A percentile compares a stretch with the other conserved stretches of the same genome.
These are phyloP conservation scores for Adansonia digitata DNA, from an alignment of 345 rosid genomes.

Conservation along the genomic window DNA sequence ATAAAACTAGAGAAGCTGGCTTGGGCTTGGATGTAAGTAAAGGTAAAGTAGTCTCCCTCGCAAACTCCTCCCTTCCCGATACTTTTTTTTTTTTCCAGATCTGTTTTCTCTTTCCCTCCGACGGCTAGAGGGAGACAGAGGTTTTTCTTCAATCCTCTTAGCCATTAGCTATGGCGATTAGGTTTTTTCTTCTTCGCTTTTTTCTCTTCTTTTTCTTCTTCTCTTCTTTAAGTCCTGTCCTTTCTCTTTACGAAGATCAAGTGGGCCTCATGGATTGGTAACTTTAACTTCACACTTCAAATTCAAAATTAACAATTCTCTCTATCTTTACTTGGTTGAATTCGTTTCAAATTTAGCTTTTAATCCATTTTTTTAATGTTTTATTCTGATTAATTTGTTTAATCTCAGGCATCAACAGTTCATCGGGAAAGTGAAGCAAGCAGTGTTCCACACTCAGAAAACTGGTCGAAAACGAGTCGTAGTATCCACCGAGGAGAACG, in stretches of 20 bases:
- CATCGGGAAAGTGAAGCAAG: slow-evolving; percentile 92
- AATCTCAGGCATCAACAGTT: slow-evolving; percentile 70
- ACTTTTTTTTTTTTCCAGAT: slow-evolving; percentile 1
- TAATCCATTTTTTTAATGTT: background rate
- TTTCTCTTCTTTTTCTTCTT: slow-evolving; percentile 25
- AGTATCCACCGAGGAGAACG: slow-evolving; percentile 89
- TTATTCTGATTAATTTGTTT: background rate
- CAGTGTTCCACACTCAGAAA: slow-evolving; percentile 93
- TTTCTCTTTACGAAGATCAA: slow-evolving; percentile 89
- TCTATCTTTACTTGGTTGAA: background rate
- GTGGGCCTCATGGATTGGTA: slow-evolving; percentile 97
- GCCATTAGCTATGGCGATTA: slow-evolving; percentile 57
- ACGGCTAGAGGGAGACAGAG: background rate
- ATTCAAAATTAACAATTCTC: background rate
- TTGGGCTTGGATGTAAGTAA: background rate
- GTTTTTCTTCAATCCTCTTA: slow-evolving; percentile 25
- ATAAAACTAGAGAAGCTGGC: background rate
- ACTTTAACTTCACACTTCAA: slow-evolving; percentile 1
- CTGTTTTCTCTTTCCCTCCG: background rate
- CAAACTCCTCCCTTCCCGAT: background rate
- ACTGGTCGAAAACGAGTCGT: slow-evolving; percentile 91
- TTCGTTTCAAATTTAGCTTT: background rate
- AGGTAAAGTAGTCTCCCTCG: background rate
- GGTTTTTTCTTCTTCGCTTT: slow-evolving; percentile 30
- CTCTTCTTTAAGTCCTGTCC: slow-evolving; percentile 34